Evolutionary conservation across 805 yeast species (phyloP), one percentile per base, ranked within the genome.

Genomic region (Nakazawaea ambrosiae): DNA sequence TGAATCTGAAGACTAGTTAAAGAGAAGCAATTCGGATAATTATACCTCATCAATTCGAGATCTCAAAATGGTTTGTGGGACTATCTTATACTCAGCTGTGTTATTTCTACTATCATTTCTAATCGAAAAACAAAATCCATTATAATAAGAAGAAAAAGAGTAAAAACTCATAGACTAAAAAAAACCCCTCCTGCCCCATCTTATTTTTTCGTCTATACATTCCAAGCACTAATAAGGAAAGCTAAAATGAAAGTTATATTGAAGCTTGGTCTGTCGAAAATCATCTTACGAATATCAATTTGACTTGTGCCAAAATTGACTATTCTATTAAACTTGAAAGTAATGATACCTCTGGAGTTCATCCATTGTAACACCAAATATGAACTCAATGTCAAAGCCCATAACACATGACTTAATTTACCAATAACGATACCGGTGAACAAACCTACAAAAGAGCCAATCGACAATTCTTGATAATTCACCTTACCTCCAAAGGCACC

Each of bases 371-470:
- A 45, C 8, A 60, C 46, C 43, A 70, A 43, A 35, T 68, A 64
- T 26, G 65, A 50, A 2, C 75, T 61, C n/a, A 75, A 58, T 1
- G 76, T 51, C 28, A 73, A 48, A 20, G 70, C 61, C 28, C 75
- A 75, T 24, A 80, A 58, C 20, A 75, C 63, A 15, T 73, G 61
- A 40, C 76, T 67, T 41, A 80, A 58, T 49, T 77, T 77, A 15
- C 86, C 85, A n/a, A 70, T 66, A 23, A 78, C 58, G 17, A 74
- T 61, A 1, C 87, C 87, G 36, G 71, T 46, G 25, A 73, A 61
- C 40, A 78, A 59, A 0, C 87, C 86, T 6, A 75, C 61, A 49
- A 79, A 61, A 1, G 82, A 74, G 5, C 87, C 87, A 41, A 76
- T 56, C 12, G 83, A 68, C 48, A 80, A 59, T 48, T 80, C 81